Evolutionary conservation across 1,284 basidiomycete genomes (phyloP).

Genomic region (Ceratobasidium sp.): DNA sequence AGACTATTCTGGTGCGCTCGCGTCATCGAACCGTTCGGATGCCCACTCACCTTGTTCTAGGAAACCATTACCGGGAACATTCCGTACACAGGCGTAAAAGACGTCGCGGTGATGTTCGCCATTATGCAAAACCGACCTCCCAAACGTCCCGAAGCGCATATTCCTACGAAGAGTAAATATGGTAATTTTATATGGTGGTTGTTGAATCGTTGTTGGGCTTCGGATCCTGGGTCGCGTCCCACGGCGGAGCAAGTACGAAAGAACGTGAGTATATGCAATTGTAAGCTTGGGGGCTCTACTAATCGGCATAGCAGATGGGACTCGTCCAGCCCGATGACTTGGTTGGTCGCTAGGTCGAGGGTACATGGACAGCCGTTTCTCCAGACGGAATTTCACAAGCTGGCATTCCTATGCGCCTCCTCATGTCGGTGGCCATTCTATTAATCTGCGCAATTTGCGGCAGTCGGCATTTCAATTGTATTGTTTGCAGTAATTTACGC

Average conservation of each 20-base stretch:
- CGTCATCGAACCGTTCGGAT: not conserved
- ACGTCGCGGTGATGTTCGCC: slow-evolving; percentile 5
- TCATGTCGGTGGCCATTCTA: no score
- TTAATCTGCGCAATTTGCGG: no score
- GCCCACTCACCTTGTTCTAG: not conserved
- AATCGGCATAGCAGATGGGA: not conserved
- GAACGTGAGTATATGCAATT: not conserved
- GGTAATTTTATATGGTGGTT: slow-evolving; percentile 6
- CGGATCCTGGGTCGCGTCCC: not conserved
- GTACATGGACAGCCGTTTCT: no score
- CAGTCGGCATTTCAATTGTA: no score
- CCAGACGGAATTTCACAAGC: no score
- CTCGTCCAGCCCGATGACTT: not conserved
- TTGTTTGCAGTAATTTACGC: no score
- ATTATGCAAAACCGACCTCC: not conserved
- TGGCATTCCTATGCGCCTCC: no score
- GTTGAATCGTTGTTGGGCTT: not conserved
- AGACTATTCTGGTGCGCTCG: slow-evolving; percentile 10
- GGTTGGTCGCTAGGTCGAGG: not conserved
- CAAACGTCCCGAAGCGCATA: not conserved
- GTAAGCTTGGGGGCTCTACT: no score
- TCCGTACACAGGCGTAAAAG: not conserved
- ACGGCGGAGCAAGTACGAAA: not conserved
- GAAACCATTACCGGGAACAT: slow-evolving; percentile 11
- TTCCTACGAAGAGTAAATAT: not conserved